These are phyloP conservation scores for Raffaelea albimanens DNA, from an alignment of 2,329 filamentous ascomycete genomes.

Conservation along the genomic window DNA sequence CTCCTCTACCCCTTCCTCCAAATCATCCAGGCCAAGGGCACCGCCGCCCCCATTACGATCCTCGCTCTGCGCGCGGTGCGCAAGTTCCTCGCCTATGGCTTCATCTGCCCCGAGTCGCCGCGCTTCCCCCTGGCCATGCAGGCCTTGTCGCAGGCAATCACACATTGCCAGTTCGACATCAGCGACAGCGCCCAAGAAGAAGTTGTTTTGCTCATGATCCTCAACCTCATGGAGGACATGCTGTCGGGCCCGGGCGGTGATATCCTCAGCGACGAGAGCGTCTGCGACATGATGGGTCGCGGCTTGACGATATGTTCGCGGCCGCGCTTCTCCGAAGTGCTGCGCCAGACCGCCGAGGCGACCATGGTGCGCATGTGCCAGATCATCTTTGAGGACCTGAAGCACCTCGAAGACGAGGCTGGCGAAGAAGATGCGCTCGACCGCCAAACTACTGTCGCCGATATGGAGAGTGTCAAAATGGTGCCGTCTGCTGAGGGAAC, in stretches of 20 bases:
- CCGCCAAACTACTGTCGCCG: slow-evolving; percentile 53
- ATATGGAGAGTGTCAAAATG: slow-evolving; percentile 74
- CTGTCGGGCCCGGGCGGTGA: slow-evolving; percentile 87
- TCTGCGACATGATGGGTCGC: slow-evolving; percentile 99
- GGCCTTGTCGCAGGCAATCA: slow-evolving; percentile 85
- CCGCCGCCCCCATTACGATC: slow-evolving; percentile 91
- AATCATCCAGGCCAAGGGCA: slow-evolving; percentile 92
- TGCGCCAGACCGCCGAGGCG: slow-evolving; percentile 86
- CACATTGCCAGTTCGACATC: slow-evolving; percentile 94
- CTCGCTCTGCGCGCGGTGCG: slow-evolving; percentile 87
- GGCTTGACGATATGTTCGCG: slow-evolving; percentile 97
- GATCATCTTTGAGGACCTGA: slow-evolving; percentile 90
- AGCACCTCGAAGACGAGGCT: slow-evolving; percentile 71
- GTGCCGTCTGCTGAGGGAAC: slow-evolving; percentile 40
- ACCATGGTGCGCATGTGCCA: slow-evolving; percentile 99
- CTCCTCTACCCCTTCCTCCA: slow-evolving; percentile 91
- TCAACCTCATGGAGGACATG: slow-evolving; percentile 98
- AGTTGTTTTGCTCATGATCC: slow-evolving; percentile 84
- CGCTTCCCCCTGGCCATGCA: slow-evolving; percentile 89
- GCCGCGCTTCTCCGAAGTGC: slow-evolving; percentile 77
- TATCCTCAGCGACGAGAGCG: slow-evolving; percentile 92
- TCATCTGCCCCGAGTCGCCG: slow-evolving; percentile 77
- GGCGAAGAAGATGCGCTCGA: slow-evolving; percentile 60
- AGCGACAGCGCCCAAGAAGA: slow-evolving; percentile 93
- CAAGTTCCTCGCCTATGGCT: slow-evolving; percentile 93